Evolutionary conservation across 139 green algal genomes (phyloP), one percentile per base, ranked within the genome.

Genomic region (Pleodorina starrii): DNA sequence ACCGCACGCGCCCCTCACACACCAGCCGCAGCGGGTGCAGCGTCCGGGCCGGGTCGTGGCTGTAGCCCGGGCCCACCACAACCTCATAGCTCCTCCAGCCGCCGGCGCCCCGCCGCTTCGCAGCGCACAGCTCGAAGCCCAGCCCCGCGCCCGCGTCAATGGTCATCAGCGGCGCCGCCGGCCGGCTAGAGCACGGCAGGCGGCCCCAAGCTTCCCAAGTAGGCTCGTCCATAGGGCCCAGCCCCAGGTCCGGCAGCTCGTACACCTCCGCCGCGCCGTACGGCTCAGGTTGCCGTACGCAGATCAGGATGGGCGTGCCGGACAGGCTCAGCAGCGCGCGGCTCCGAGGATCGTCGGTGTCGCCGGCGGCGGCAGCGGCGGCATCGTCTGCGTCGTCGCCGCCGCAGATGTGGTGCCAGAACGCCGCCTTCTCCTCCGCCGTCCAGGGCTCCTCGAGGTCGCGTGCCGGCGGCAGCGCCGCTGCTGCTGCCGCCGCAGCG

Each of bases 251-350:
- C 35, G 83, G 83, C 35, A 88, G 35, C 27, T 81, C 83, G 83
- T 88, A 88, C 83, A 88, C 48, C 48, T 88, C 83, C 4, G 48
- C 60, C 0, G 46, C 21, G 7, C 63, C 81, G 60, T 87, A 77
- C 81, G 81, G 60, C 29, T 40, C 29, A 1, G 5, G n/a, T 42
- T 78, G 81, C 63, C 81, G 81, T 46, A 87, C 59, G 17, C 81
- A 87, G 32, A 78, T 68, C 0, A 87, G 63, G 4, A 68, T 16
- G 9, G 81, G 81, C 81, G 54, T 46, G 32, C 76, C 76, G n/a
- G 1, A 19, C 9, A 43, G 42, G 72, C 42, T 23, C 17, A 80
- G 72, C 5, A 59, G 42, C 42, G 40, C 72, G 69, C 69, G 7
- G 35, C 69, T 44, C 36, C 12, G 69, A 40, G 32, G 63, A 73